Conservation (phyloP, 1,284 basidiomycete species). For the Pseudozyma tsukubaensis region DNA sequence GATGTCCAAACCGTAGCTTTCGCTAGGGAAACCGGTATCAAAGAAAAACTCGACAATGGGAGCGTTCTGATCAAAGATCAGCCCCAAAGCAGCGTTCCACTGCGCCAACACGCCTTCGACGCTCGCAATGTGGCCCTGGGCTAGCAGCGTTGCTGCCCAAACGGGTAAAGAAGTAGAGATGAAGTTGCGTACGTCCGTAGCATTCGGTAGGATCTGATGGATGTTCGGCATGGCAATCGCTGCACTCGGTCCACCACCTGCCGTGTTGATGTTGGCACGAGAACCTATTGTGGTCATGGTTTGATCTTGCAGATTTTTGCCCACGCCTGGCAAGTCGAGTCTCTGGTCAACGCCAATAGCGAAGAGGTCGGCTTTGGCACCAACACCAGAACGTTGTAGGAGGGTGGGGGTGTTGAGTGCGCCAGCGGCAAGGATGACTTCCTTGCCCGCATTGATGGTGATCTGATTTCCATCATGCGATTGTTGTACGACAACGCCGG, state of each 20-base stretch:
- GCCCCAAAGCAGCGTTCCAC: slow-evolving; percentile 37
- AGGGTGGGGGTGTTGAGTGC: slow-evolving; percentile 70
- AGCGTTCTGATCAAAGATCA: slow-evolving; percentile 50
- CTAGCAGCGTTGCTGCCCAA: slow-evolving; percentile 51
- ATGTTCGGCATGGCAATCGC: slow-evolving; percentile 57
- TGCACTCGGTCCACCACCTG: slow-evolving; percentile 55
- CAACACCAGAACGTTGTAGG: slow-evolving; percentile 71
- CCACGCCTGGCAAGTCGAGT: slow-evolving; percentile 68
- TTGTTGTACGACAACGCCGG: slow-evolving; percentile 21
- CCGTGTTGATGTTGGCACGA: slow-evolving; percentile 30
- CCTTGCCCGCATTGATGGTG: slow-evolving; percentile 65
- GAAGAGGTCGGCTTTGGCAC: slow-evolving; percentile 64
- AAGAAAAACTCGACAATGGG: slow-evolving; percentile 60
- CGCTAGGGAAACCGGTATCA: slow-evolving; percentile 51
- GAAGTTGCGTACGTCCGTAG: slow-evolving; percentile 33
- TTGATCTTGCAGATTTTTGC: slow-evolving; percentile 70
- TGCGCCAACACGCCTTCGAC: slow-evolving; percentile 46
- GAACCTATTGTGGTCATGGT: slow-evolving; percentile 66
- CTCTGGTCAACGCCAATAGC: slow-evolving; percentile 62
- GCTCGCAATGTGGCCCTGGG: slow-evolving; percentile 49
- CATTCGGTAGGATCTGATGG: slow-evolving; percentile 47
- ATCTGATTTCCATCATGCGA: slow-evolving; percentile 23
- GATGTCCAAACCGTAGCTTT: slow-evolving; percentile 56
- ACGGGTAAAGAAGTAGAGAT: slow-evolving; percentile 49
- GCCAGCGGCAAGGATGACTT: slow-evolving; percentile 71